Percentiles rank a stretch among this genome's conserved stretches.
These are phyloP conservation scores for Malus hybrid DNA, from an alignment of 331 rosid species.

Conservation along the genomic window DNA sequence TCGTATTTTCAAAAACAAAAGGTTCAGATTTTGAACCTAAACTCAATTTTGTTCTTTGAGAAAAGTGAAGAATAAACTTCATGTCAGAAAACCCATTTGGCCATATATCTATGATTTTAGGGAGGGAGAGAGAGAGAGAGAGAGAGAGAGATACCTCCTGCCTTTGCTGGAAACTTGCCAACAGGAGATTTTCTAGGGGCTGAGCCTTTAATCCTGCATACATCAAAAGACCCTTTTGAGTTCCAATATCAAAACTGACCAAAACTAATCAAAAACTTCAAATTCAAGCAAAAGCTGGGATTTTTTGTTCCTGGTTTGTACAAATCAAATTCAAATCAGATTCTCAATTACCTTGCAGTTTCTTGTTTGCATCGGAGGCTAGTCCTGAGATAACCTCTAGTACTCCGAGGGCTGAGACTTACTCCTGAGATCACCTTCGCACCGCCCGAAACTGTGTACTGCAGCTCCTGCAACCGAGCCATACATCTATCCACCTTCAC, in stretches of 20 bases:
- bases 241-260: background rate
- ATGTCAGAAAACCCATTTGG: background rate
- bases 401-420: constrained; percentile 90
- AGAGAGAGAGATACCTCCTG: constrained; percentile 42
- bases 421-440: constrained; percentile 74
- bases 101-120: background rate
- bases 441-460: constrained; percentile 80
- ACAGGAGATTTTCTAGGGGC: constrained; percentile 59
- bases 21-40: no score
- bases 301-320: background rate
- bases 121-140: background rate
- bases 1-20: no score
- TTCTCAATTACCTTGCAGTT: constrained; percentile 39
- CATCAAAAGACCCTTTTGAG: constrained; percentile 1
- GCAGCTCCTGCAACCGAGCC: constrained; percentile 87
- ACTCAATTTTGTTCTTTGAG: no score
- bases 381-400: constrained; percentile 76
- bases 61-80: no score
- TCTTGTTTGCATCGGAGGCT: constrained; percentile 93
- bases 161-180: constrained; percentile 59
- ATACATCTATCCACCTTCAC: constrained; percentile 89
- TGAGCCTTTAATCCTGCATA: constrained; percentile 49
- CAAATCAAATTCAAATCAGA: background rate
- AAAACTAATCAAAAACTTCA: background rate
- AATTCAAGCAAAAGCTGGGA: background rate